phyloP scores from a whole-genome alignment of 1,139 yeast genomes.

The Yamadazyma blattariae region DNA sequence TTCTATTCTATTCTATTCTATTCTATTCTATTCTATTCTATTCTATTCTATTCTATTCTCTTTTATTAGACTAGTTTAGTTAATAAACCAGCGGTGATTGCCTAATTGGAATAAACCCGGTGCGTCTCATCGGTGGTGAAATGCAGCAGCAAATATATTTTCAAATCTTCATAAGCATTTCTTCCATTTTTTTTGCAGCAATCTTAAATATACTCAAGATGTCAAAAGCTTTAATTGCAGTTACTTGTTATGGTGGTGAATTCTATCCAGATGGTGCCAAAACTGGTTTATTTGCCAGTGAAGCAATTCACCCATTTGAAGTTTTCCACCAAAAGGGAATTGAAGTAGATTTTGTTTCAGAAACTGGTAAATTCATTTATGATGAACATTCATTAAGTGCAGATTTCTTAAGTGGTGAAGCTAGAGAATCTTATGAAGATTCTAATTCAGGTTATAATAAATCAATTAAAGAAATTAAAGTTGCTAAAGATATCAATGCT shows the following conservation, averaged over 20 bases:
- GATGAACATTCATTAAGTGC: slow-evolving; percentile 50
- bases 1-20: too few species aligned
- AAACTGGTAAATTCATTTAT: slow-evolving; percentile 50
- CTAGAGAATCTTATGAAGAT: slow-evolving; percentile 34
- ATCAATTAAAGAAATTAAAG: slow-evolving; percentile 32
- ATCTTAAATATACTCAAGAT: slow-evolving; percentile 14
- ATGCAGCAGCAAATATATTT: too few species aligned
- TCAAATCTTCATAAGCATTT: too few species aligned
- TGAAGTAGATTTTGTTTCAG: slow-evolving; percentile 55
- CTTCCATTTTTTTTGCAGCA: too few species aligned
- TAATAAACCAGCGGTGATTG: too few species aligned
- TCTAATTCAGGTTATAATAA: slow-evolving; percentile 34
- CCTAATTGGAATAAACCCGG: too few species aligned
- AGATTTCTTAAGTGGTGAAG: slow-evolving; percentile 45
- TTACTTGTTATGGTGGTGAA: slow-evolving; percentile 45
- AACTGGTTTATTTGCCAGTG: slow-evolving; percentile 55
- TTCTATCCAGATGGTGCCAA: slow-evolving; percentile 58
- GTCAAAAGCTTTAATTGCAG: slow-evolving; percentile 47
- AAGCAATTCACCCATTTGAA: slow-evolving; percentile 56
- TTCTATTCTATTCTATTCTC: too few species aligned
- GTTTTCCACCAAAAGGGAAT: slow-evolving; percentile 44
- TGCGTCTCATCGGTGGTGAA: too few species aligned
- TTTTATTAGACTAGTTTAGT: too few species aligned
- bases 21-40: too few species aligned
- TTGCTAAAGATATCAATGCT: slow-evolving; percentile 42